These are phyloP conservation scores for Voacanga thouarsii DNA, from an alignment of 257 asterid genomes.

Conservation along the genomic window DNA sequence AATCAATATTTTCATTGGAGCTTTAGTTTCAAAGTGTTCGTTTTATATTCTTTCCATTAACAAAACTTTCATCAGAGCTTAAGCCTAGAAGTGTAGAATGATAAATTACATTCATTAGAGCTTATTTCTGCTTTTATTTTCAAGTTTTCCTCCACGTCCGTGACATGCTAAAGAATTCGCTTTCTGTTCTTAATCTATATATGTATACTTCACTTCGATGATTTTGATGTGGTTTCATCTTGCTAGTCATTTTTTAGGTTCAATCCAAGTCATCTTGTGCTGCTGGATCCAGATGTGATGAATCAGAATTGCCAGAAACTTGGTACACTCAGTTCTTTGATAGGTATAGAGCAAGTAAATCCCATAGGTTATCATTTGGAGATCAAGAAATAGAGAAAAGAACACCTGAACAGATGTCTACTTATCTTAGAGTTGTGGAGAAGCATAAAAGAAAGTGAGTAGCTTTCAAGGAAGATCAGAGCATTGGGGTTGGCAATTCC, in stretches of 20 bases:
- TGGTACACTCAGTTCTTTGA: constrained; percentile 87
- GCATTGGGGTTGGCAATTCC: constrained; percentile 27
- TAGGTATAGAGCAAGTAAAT: constrained; percentile 58
- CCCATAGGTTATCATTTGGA: constrained; percentile 61
- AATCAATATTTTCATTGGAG: neutral
- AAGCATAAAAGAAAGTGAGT: constrained; percentile 80
- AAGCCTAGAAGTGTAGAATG: neutral
- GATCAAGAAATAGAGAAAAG: constrained; percentile 82
- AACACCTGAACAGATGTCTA: constrained; percentile 85
- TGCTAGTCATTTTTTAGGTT: constrained; percentile 32
- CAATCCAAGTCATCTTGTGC: constrained; percentile 50
- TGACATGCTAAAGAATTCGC: neutral
- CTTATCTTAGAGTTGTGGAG: constrained; percentile 74
- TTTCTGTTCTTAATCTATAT: neutral
- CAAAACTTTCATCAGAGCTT: neutral
- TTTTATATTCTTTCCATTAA: too few relatives aligned
- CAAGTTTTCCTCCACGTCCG: neutral
- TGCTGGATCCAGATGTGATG: constrained; percentile 59
- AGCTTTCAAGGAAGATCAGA: constrained; percentile 49
- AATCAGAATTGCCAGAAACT: constrained; percentile 78
- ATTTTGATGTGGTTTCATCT: neutral
- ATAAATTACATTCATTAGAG: neutral
- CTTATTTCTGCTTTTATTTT: neutral
- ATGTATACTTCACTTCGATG: neutral
- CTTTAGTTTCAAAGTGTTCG: too few relatives aligned